Conservation (phyloP, 2,329 filamentous ascomycete genomes). For the Trichoderma sp. region DNA sequence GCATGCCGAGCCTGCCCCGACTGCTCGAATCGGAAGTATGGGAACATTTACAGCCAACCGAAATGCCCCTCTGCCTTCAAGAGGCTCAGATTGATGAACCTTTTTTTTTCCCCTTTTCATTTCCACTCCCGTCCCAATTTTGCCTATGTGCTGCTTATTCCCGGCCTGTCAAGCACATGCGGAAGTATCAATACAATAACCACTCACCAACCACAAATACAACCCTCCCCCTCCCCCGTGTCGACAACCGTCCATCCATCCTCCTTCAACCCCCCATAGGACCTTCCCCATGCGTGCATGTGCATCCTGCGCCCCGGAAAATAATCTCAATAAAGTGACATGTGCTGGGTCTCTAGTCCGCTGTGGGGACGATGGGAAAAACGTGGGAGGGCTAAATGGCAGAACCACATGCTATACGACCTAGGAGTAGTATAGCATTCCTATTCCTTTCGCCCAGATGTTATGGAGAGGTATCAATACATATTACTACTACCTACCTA, state of each 20-base stretch:
- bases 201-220: not conserved
- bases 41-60: not conserved
- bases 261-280: not conserved
- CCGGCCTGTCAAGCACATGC: not conserved
- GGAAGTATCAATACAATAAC: not conserved
- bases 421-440: not conserved
- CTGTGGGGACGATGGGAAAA: not conserved
- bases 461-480: not conserved
- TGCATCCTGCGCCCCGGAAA: constrained; percentile 17
- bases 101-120: not conserved
- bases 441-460: not conserved
- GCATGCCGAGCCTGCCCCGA: not conserved
- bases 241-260: not conserved
- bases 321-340: not conserved
- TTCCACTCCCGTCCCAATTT: not conserved
- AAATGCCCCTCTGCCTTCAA: too few relatives aligned
- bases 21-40: not conserved
- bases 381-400: not conserved
- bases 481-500: too few relatives aligned
- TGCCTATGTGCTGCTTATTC: not conserved
- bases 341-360: not conserved
- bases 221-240: not conserved
- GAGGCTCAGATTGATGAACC: not conserved
- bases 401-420: not conserved
- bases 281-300: constrained; percentile 1